These are phyloP conservation scores for Cymodocea nodosa DNA, from an alignment of 116 monocot species.

Conservation along the genomic window DNA sequence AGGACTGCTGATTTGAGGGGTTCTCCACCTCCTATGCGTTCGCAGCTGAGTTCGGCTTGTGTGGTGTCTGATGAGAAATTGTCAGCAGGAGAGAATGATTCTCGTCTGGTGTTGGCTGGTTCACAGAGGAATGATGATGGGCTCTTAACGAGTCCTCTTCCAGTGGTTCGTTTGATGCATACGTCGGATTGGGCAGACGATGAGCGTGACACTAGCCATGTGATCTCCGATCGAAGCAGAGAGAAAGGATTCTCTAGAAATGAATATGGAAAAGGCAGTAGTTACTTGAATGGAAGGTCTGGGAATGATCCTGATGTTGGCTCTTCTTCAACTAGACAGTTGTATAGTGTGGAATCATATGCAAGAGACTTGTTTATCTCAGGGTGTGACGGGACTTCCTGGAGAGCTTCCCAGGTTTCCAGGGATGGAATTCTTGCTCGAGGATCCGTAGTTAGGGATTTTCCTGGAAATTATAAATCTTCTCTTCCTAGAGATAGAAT, in stretches of 20 bases:
- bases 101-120: background rate
- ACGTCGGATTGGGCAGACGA: conserved; percentile 92
- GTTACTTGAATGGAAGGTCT: conserved; percentile 12
- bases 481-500: conserved; percentile 19
- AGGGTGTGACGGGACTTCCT: conserved; percentile 21
- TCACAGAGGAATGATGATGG: conserved; percentile 17
- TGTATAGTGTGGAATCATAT: conserved; percentile 30
- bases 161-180: conserved; percentile 32
- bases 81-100: conserved; percentile 11
- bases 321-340: conserved; percentile 16
- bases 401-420: conserved; percentile 30
- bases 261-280: conserved; percentile 12
- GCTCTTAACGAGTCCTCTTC: conserved; percentile 32
- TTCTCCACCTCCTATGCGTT: conserved; percentile 42
- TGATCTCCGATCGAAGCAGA: conserved; percentile 33
- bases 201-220: conserved; percentile 67
- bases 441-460: conserved; percentile 16
- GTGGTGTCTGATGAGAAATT: conserved; percentile 2
- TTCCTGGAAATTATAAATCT: conserved; percentile 3
- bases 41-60: conserved; percentile 26
- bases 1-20: conserved; percentile 4
- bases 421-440: conserved; percentile 19
- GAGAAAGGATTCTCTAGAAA: conserved; percentile 17
- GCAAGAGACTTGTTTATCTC: conserved; percentile 24
- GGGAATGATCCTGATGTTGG: conserved; percentile 14